Percentiles rank a stretch among this genome's conserved stretches.
These are phyloP conservation scores for Coemansia sp. DNA, from an alignment of 192 early-diverging fungal species.

Conservation along the genomic window DNA sequence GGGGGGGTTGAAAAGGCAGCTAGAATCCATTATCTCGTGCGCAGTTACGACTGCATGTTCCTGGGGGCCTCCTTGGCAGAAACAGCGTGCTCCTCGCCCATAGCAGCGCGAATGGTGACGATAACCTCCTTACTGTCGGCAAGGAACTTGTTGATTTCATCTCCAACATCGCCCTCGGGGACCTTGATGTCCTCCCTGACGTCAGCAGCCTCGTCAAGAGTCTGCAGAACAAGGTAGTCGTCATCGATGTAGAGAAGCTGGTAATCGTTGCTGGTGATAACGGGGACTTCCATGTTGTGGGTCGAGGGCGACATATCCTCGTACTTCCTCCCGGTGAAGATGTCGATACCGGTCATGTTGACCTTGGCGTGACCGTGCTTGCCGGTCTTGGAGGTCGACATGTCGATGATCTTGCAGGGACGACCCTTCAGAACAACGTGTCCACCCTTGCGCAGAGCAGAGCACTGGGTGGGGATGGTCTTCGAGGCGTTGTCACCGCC, in stretches of 20 bases:
- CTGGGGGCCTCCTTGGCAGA: conserved; percentile 63
- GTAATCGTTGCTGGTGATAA: conserved; percentile 86
- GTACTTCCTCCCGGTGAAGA: conserved; percentile 97
- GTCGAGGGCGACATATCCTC: conserved; percentile 99
- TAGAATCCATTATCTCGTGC: neutral
- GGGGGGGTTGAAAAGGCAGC: neutral
- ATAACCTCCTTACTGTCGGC: conserved; percentile 67
- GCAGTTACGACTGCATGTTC: neutral
- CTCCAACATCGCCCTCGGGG: conserved; percentile 79
- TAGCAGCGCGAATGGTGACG: conserved; percentile 82
- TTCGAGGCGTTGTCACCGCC: conserved; percentile 69
- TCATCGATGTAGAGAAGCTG: conserved; percentile 84
- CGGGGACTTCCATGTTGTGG: conserved; percentile 99
- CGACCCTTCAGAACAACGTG: conserved; percentile 98
- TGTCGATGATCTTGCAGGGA: conserved; percentile 99
- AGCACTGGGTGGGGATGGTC: conserved; percentile 99
- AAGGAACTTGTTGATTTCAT: conserved; percentile 53
- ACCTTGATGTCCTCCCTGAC: conserved; percentile 98
- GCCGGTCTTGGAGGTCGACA: conserved; percentile 99
- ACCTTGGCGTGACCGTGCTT: conserved; percentile 99
- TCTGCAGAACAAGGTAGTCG: conserved; percentile 68
- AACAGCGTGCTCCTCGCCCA: conserved; percentile 91
- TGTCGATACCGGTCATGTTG: conserved; percentile 88
- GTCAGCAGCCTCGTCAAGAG: conserved; percentile 63
- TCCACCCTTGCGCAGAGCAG: conserved; percentile 98